Percentiles rank a stretch among this genome's conserved stretches.
These are phyloP conservation scores for Nitzschia palea DNA, from an alignment of 108 stramenopile genomes.

Conservation along the genomic window DNA sequence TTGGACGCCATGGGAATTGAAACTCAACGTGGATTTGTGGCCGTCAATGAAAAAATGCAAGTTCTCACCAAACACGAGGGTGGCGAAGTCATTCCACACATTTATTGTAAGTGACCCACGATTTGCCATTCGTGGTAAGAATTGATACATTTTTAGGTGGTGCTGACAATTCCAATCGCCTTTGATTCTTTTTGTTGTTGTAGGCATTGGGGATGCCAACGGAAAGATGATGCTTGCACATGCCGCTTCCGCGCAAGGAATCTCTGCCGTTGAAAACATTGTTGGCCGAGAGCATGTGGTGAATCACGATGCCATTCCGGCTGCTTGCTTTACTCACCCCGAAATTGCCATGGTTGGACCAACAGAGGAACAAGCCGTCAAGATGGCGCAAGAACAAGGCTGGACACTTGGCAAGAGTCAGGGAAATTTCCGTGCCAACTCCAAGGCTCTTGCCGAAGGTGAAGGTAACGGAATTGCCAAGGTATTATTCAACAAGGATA, in stretches of 20 bases:
- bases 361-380: conserved; percentile 94
- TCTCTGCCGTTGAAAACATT: conserved; percentile 97
- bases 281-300: conserved; percentile 86
- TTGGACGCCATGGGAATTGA: conserved; percentile 89
- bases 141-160: too few species aligned
- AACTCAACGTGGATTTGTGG: conserved; percentile 93
- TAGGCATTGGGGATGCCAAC: conserved; percentile 99
- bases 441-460: conserved; percentile 98
- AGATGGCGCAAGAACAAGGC: conserved; percentile 91
- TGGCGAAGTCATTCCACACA: conserved; percentile 78
- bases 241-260: conserved; percentile 97
- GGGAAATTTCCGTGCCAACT: conserved; percentile 96
- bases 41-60: conserved; percentile 95
- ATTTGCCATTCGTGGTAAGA: too few species aligned
- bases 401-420: conserved; percentile 94
- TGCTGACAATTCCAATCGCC: too few species aligned
- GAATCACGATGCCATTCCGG: conserved; percentile 93
- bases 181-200: too few species aligned
- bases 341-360: conserved; percentile 99
- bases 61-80: conserved; percentile 85
- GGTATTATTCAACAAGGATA: conserved; percentile 97
- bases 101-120: too few species aligned
- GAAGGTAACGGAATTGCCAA: conserved; percentile 98
- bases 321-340: conserved; percentile 98
- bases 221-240: conserved; percentile 99